Base-by-base conservation (phyloP, 2,329 filamentous ascomycete species). In the Fusarium sp. region DNA sequence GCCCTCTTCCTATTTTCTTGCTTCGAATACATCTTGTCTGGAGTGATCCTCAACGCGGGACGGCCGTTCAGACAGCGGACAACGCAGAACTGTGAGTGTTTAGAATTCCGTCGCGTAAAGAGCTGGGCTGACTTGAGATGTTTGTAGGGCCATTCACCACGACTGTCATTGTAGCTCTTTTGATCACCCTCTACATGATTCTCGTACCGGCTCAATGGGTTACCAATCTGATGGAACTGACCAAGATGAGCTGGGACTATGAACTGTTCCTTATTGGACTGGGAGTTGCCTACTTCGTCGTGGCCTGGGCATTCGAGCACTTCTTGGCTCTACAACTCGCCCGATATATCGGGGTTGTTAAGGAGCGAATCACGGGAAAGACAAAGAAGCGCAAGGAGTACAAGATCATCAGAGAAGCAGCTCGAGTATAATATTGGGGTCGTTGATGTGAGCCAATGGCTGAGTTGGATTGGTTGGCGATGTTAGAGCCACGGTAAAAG, bases 21-120 rank as follows among this genome's bases (percentile, higher is more conserved):
- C 82, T 98, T 95, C 79, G 95, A 98, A 81, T 99, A 99, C 82
- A 97, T 97, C 41, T 88, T 98, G 24, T 94, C 95, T 0, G 97
- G 94, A 5, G 88, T 98, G 43, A 93, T 98, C 1, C 88, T 99
- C 33, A 97, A 93, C 77, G 94, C 97, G n/a, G 97, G 97, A 1
- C 92, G 90, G 37, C 97, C 97, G 1, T 99, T 98, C 85, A 89
- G 97, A 64, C 93, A 97, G 78, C 89, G 90, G 18, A 94, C 95
- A 86, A 86, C 86, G 20, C 89, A 93, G 68, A 99, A 99, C 80
- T 90, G 94, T 95, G 82, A 84, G 92, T 86, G 27, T 29, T 9
- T 2, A 33, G 10, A 1, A 16, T 3, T 18, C 1, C 2, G 14
- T 9, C 2, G 3, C 7, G 33, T 16, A 9, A 37, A n/a, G 20